Conservation (phyloP, 768 basidiomycete genomes). For the Termitomyces sp. region DNA sequence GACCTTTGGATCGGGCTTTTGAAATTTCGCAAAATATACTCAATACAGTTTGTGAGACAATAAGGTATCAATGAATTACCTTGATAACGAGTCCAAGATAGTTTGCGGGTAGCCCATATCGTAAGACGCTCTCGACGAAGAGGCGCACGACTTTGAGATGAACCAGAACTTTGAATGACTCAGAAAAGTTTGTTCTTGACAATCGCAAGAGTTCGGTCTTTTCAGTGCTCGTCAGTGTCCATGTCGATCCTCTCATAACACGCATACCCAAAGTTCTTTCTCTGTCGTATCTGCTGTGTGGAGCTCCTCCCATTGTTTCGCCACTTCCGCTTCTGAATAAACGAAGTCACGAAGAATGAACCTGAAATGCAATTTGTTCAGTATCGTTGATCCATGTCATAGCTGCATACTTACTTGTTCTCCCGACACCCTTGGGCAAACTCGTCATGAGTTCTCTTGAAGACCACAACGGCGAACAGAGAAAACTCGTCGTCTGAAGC, state of each 20-base stretch:
- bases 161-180: constrained; percentile 89
- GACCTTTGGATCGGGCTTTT: constrained; percentile 80
- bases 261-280: constrained; percentile 95
- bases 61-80: constrained; percentile 34
- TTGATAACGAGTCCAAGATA: constrained; percentile 80
- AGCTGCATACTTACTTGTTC: constrained; percentile 61
- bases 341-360: constrained; percentile 94
- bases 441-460: constrained; percentile 87
- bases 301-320: constrained; percentile 78
- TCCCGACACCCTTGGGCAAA: constrained; percentile 93
- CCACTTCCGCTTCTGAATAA: constrained; percentile 76
- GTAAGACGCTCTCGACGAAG: constrained; percentile 91
- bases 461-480: constrained; percentile 81
- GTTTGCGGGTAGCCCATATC: constrained; percentile 92
- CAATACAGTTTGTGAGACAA: not conserved
- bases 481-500: constrained; percentile 85
- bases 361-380: constrained; percentile 32
- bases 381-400: not conserved
- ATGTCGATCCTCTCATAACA: not conserved
- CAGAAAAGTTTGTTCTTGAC: constrained; percentile 93
- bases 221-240: constrained; percentile 1
- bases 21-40: not conserved
- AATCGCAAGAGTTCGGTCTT: constrained; percentile 90
- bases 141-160: constrained; percentile 89
- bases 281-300: constrained; percentile 78